These are phyloP conservation scores for Ashbya aceris DNA, from an alignment of 1,139 yeast species.

Conservation along the genomic window DNA sequence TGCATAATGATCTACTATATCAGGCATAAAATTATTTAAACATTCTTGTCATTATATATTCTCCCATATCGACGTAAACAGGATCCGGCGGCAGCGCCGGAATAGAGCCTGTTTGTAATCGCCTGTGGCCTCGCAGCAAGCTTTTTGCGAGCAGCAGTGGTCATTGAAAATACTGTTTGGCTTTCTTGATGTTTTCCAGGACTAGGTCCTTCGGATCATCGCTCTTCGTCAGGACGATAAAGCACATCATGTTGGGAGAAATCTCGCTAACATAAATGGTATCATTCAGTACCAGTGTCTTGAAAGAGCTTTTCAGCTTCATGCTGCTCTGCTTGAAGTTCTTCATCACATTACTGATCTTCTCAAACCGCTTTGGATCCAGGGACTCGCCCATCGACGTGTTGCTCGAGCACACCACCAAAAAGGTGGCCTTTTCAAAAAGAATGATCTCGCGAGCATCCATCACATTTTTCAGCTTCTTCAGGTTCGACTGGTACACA, in stretches of 20 bases:
- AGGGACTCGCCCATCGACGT: constrained; percentile 23
- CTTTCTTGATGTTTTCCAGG: constrained; percentile 33
- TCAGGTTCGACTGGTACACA: constrained; percentile 64
- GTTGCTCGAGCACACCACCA: constrained; percentile 77
- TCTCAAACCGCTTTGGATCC: constrained; percentile 91
- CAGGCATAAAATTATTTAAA: neutral
- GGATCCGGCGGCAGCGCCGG: neutral
- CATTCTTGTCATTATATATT: neutral
- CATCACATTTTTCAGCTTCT: constrained; percentile 63
- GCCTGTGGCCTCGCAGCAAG: neutral
- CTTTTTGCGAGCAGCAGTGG: no score
- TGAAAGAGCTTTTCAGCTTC: constrained; percentile 69
- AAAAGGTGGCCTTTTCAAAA: constrained; percentile 87
- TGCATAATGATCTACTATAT: neutral
- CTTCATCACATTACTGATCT: constrained; percentile 86
- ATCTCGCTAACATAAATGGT: constrained; percentile 40
- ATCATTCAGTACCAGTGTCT: constrained; percentile 68
- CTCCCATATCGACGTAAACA: neutral
- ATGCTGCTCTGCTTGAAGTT: constrained; percentile 91
- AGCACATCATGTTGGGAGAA: constrained; percentile 35
- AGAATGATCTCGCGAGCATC: constrained; percentile 86
- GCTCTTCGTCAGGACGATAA: constrained; percentile 30
- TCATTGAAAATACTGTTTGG: constrained; percentile 31
- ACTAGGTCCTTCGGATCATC: constrained; percentile 29
- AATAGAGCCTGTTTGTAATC: neutral